Evolutionary conservation across 1,284 basidiomycete genomes (phyloP).

Genomic region (Ceratobasidium sp.): DNA sequence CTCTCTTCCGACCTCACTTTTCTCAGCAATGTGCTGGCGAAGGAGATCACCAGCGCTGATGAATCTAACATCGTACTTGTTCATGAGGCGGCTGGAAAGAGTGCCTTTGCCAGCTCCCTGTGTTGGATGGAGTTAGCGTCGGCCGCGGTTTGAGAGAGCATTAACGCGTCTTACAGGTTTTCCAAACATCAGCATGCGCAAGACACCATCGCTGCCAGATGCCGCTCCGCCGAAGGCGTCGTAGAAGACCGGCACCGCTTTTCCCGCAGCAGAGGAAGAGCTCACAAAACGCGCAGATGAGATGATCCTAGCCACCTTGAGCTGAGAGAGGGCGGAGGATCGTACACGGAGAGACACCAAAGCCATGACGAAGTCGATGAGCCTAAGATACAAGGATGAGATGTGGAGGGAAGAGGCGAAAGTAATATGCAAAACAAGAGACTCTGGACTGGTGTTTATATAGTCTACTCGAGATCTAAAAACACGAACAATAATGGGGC

Average conservation of each 20-base stretch:
- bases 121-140: constrained; percentile 14
- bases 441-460: constrained; percentile 10
- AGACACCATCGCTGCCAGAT: constrained; percentile 54
- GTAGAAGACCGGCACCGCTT: constrained; percentile 41
- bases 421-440: background rate
- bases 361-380: constrained; percentile 32
- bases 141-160: background rate
- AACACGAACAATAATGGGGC: constrained; percentile 24
- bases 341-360: constrained; percentile 36
- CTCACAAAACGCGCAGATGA: constrained; percentile 40
- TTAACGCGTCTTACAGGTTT: constrained; percentile 72
- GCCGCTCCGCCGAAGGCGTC: constrained; percentile 22
- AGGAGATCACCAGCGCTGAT: constrained; percentile 86
- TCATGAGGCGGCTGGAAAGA: constrained; percentile 75
- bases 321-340: constrained; percentile 6
- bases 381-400: constrained; percentile 15
- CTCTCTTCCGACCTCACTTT: constrained; percentile 75
- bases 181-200: constrained; percentile 85
- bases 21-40: constrained; percentile 80
- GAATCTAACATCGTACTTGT: constrained; percentile 79
- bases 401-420: constrained; percentile 18
- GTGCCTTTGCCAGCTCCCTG: constrained; percentile 66
- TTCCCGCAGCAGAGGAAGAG: constrained; percentile 33
- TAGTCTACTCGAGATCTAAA: constrained; percentile 11
- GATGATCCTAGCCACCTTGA: constrained; percentile 27